Conservation (phyloP, 2,329 filamentous ascomycete species). For the Pestalotiopsis sp. region DNA sequence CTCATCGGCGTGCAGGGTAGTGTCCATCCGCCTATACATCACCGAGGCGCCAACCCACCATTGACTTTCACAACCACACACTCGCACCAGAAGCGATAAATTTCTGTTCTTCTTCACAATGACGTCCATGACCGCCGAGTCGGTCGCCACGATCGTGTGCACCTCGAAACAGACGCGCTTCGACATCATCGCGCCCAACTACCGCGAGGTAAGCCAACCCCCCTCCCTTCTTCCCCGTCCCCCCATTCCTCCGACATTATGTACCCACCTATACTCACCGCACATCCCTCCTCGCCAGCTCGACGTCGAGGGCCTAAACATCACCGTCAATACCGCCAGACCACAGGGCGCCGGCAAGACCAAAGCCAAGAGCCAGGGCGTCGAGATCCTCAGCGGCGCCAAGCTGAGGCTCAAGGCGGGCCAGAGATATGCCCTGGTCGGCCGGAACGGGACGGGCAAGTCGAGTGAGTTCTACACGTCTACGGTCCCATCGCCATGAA, state of each 20-base stretch:
- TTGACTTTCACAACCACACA: background rate
- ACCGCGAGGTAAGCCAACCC: constrained; percentile 51
- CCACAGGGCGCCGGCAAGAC: constrained; percentile 48
- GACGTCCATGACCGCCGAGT: constrained; percentile 53
- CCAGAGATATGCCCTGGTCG: constrained; percentile 75
- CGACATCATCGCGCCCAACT: constrained; percentile 58
- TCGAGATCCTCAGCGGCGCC: constrained; percentile 73
- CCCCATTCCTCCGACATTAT: background rate
- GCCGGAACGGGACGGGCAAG: constrained; percentile 82
- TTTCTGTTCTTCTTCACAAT: constrained; percentile 27
- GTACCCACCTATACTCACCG: background rate
- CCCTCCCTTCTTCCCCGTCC: background rate
- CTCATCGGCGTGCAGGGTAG: too few species aligned
- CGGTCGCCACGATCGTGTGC: constrained; percentile 58
- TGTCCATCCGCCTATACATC: too few species aligned
- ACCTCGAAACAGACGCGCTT: constrained; percentile 71
- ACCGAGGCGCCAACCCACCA: too few species aligned
- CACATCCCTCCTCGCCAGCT: constrained; percentile 47
- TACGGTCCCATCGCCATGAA: background rate
- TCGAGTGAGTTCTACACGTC: constrained; percentile 58
- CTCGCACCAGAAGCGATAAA: background rate
- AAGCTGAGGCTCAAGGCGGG: constrained; percentile 73
- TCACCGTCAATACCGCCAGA: constrained; percentile 57
- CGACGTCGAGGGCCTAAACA: constrained; percentile 73
- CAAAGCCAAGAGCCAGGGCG: constrained; percentile 50